A percentile compares a stretch with the other conserved stretches of the same genome.
Evolutionary conservation across 177 flowering plant genomes (phyloP).

Genomic region (Vitis hybrid): DNA sequence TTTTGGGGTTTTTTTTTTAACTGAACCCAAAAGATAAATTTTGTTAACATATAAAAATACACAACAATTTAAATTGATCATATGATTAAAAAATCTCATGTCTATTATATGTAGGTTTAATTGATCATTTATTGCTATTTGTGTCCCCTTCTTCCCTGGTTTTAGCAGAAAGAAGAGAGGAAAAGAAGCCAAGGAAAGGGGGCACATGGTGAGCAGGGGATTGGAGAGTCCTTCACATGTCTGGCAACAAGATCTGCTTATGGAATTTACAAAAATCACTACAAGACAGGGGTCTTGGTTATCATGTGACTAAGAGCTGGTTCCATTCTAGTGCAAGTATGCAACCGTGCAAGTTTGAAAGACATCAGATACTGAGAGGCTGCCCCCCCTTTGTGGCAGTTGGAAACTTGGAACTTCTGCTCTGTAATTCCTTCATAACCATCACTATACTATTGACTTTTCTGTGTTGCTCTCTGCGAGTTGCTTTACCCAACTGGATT

Average conservation of each 20-base stretch:
- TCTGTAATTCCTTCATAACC: slow-evolving; percentile 14
- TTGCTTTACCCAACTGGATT: too few species aligned
- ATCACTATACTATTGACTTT: slow-evolving; percentile 13
- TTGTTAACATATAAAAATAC: too few species aligned
- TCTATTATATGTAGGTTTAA: too few species aligned
- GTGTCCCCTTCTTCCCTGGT: too few species aligned
- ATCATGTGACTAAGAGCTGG: slow-evolving; percentile 26
- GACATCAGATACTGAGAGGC: too few species aligned
- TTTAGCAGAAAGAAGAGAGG: background rate
- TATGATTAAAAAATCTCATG: too few species aligned
- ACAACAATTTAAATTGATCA: too few species aligned
- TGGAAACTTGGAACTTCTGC: background rate
- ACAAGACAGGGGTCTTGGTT: slow-evolving; percentile 25
- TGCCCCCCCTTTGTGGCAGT: slow-evolving; percentile 2
- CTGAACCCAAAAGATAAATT: too few species aligned
- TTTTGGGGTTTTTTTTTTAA: too few species aligned
- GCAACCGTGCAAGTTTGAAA: slow-evolving; percentile 15
- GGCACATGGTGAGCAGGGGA: slow-evolving; percentile 44
- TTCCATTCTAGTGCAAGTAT: slow-evolving; percentile 7
- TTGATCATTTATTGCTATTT: too few species aligned
- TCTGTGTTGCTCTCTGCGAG: background rate
- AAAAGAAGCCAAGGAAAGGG: slow-evolving; percentile 9
- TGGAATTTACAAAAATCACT: slow-evolving; percentile 27
- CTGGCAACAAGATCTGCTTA: slow-evolving; percentile 26
- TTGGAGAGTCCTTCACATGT: slow-evolving; percentile 41